Percentiles rank a stretch among this genome's conserved stretches.
Evolutionary conservation across 2,329 filamentous ascomycete genomes (phyloP).

Genomic region (Fonsecaea nubica): DNA sequence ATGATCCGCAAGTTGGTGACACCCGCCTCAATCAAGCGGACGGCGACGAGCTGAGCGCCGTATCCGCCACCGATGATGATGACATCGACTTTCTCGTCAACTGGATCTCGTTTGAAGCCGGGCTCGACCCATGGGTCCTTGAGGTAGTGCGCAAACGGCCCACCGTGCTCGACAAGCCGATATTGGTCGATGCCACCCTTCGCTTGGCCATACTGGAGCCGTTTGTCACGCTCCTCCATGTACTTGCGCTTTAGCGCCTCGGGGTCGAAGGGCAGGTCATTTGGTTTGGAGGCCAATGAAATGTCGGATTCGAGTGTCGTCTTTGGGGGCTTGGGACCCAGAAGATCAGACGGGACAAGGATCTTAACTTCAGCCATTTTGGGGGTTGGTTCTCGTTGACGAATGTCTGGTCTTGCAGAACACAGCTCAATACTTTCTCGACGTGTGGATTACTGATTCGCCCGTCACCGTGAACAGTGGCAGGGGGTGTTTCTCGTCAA

Average conservation of each 20-base stretch:
- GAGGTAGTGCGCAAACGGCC: conserved; percentile 24
- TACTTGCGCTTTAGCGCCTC: conserved; percentile 29
- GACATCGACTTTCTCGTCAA: conserved; percentile 27
- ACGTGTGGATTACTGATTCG: not conserved
- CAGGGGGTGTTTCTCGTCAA: not conserved
- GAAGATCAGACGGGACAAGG: conserved; percentile 19
- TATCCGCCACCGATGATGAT: conserved; percentile 23
- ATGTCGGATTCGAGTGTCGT: conserved; percentile 23
- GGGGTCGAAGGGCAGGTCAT: conserved; percentile 28
- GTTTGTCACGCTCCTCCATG: conserved; percentile 27
- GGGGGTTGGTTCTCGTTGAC: not conserved
- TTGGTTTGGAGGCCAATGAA: conserved; percentile 21
- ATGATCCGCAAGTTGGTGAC: conserved; percentile 17
- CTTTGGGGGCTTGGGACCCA: conserved; percentile 26
- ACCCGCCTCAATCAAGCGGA: conserved; percentile 27
- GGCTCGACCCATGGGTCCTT: conserved; percentile 32
- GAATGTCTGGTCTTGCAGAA: too few species aligned
- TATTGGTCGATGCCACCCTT: conserved; percentile 27
- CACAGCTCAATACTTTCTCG: not conserved
- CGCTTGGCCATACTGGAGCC: conserved; percentile 21
- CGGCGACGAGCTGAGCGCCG: conserved; percentile 23
- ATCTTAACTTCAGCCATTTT: conserved; percentile 17
- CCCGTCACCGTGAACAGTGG: not conserved
- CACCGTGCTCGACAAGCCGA: conserved; percentile 23
- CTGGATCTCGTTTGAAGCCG: conserved; percentile 22